phyloP scores from a whole-genome alignment of 345 rosid genomes.

The Brassica rapa region DNA sequence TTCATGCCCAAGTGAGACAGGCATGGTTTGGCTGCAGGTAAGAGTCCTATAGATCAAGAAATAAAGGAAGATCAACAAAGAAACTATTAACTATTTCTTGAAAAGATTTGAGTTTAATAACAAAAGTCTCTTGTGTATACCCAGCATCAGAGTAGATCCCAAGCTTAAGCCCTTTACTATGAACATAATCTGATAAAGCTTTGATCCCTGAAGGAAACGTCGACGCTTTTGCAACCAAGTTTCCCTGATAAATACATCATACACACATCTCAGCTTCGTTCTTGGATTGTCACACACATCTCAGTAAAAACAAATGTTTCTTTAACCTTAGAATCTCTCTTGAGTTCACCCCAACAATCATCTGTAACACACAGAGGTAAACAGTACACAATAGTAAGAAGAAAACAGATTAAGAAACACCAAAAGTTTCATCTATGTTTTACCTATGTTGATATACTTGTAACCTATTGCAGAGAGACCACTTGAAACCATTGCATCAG shows the following conservation, averaged over 20 bases:
- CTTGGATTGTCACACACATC: not conserved
- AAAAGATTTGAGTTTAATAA: not conserved
- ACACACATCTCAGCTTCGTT: not conserved
- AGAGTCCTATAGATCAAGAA: slow-evolving; percentile 49
- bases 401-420: not conserved
- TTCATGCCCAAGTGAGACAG: slow-evolving; percentile 88
- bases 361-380: slow-evolving; percentile 46
- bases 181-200: slow-evolving; percentile 80
- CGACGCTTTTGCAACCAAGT: slow-evolving; percentile 55
- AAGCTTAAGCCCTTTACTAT: slow-evolving; percentile 80
- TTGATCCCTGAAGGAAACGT: slow-evolving; percentile 94
- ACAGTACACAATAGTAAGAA: not conserved
- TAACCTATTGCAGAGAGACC: slow-evolving; percentile 81
- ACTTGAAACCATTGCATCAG: slow-evolving; percentile 78
- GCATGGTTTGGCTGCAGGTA: slow-evolving; percentile 88
- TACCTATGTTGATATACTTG: slow-evolving; percentile 81
- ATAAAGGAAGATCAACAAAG: not conserved
- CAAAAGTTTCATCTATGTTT: not conserved
- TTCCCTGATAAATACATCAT: slow-evolving; percentile 54
- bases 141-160: slow-evolving; percentile 43
- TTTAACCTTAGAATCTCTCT: slow-evolving; percentile 63
- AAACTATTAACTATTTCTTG: slow-evolving; percentile 12
- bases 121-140: slow-evolving; percentile 39
- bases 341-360: slow-evolving; percentile 95
- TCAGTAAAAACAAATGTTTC: not conserved